Evolutionary conservation across 2,329 filamentous ascomycete genomes (phyloP).

Genomic region (Cercospora nicotianae): DNA sequence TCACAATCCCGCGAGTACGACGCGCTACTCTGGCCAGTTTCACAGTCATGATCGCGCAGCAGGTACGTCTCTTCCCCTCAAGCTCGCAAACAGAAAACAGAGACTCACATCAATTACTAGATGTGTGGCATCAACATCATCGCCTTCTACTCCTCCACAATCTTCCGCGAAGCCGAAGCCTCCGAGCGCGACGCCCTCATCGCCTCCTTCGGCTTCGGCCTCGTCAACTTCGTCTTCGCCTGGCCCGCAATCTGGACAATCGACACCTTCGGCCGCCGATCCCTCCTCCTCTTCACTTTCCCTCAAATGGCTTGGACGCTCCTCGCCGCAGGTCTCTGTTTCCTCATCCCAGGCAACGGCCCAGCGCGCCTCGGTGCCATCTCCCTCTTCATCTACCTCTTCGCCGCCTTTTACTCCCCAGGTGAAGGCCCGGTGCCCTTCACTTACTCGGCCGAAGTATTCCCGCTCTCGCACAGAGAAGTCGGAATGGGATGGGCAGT

Average conservation of each 20-base stretch:
- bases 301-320: conserved; percentile 51
- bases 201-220: conserved; percentile 47
- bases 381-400: conserved; percentile 57
- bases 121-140: conserved; percentile 32
- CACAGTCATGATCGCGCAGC: conserved; percentile 39
- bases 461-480: conserved; percentile 68
- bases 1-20: conserved; percentile 51
- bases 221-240: conserved; percentile 50
- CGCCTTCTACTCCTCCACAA: conserved; percentile 35
- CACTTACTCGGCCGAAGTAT: conserved; percentile 68
- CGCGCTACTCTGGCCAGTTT: conserved; percentile 40
- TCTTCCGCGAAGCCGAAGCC: conserved; percentile 42
- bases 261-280: conserved; percentile 39
- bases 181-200: conserved; percentile 39
- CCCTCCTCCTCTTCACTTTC: conserved; percentile 45
- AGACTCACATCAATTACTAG: not conserved
- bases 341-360: conserved; percentile 43
- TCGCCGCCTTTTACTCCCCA: conserved; percentile 45
- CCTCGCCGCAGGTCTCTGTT: conserved; percentile 50
- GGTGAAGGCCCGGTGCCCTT: conserved; percentile 61
- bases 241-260: conserved; percentile 41
- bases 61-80: conserved; percentile 26
- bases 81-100: rapidly evolving
- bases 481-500: conserved; percentile 71
- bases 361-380: conserved; percentile 39